Evolutionary conservation across 2,329 filamentous ascomycete species (phyloP), one percentile per base, ranked within the genome.

Genomic region (Talaromyces verruculosus): DNA sequence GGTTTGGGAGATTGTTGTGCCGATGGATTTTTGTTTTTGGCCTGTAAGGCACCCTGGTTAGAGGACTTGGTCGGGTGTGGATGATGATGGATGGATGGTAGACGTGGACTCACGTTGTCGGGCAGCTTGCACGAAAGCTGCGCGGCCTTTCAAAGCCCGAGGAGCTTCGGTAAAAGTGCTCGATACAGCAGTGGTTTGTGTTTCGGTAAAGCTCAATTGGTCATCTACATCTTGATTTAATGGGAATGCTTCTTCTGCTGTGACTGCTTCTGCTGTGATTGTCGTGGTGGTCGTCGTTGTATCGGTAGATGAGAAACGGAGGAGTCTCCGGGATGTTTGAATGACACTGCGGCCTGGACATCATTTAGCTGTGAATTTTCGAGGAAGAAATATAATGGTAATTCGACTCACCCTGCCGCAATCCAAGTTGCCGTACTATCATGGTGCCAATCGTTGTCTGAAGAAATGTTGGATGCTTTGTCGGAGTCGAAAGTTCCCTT

Each of bases 351-450:
- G 77, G 73, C 76, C 77, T 79, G 8, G 8, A 35, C 37, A 63
- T 55, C 10, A 30, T 51, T 68, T 35, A 61, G 68, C 30, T 33
- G 30, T 33, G 30, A 7, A 8, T 13, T 15, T 41, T 15, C 5
- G 8, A 17, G 17, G 4, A 19, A 43, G n/a, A 19, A 8, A 8
- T 43, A 43, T 43, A 17, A 3, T 19, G 17, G 41, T 17, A 17
- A 7, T 17, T 8, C 2, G 1, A 74, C 78, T 72, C 65, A 80
- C 79, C 75, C 67, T 80, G 79, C 74, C 77, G 77, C 73, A 75
- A 68, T 70, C 72, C 75, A 51, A 78, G 60, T 64, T 77, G 72
- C 69, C 78, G 76, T 70, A 80, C 73, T 73, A 80, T 80, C 79
- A 80, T 80, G 60, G 63, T 76, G 74, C 33, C 17, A n/a, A 43